These are phyloP conservation scores for Coniochaeta sp. DNA, from an alignment of 2,329 filamentous ascomycete genomes.

Conservation along the genomic window DNA sequence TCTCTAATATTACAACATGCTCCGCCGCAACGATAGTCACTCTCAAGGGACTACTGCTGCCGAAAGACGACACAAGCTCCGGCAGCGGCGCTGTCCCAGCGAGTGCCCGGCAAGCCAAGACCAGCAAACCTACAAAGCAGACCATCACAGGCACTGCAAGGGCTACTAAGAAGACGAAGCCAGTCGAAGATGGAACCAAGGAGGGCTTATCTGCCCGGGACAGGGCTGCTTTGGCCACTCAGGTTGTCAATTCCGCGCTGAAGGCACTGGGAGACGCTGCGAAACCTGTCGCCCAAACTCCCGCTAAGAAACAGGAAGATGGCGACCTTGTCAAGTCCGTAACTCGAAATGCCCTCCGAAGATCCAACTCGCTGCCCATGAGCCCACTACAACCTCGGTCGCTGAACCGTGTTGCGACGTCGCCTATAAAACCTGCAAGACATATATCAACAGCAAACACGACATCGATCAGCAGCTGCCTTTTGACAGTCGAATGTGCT, in stretches of 20 bases:
- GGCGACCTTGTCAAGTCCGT: slow-evolving; percentile 29
- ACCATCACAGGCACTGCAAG: slow-evolving; percentile 12
- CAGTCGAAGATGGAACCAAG: slow-evolving; percentile 23
- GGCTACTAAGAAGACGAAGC: slow-evolving; percentile 19
- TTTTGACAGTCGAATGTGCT: slow-evolving; percentile 61
- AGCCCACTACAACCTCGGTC: slow-evolving; percentile 55
- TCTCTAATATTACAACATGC: slow-evolving; percentile 39
- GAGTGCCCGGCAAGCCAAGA: slow-evolving; percentile 7
- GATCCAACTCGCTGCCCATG: slow-evolving; percentile 51
- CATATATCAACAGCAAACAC: slow-evolving; percentile 11
- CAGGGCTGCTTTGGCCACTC: slow-evolving; percentile 60
- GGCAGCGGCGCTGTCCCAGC: not conserved
- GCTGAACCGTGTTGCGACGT: slow-evolving; percentile 53
- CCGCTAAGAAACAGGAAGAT: slow-evolving; percentile 21
- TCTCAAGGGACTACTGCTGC: slow-evolving; percentile 37
- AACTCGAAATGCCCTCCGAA: slow-evolving; percentile 35
- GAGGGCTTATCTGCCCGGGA: slow-evolving; percentile 48
- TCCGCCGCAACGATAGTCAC: slow-evolving; percentile 34
- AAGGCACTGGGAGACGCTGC: slow-evolving; percentile 62
- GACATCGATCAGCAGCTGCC: slow-evolving; percentile 34
- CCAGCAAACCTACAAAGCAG: slow-evolving; percentile 18
- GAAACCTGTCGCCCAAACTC: slow-evolving; percentile 37
- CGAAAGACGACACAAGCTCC: slow-evolving; percentile 18
- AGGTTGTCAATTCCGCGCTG: slow-evolving; percentile 63
- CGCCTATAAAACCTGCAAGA: slow-evolving; percentile 33